Evolutionary conservation across 228 moss, liverwort and hornwort genomes (phyloP), one percentile per base, ranked within the genome.

Genomic region (Sphagnum magellanicum): DNA sequence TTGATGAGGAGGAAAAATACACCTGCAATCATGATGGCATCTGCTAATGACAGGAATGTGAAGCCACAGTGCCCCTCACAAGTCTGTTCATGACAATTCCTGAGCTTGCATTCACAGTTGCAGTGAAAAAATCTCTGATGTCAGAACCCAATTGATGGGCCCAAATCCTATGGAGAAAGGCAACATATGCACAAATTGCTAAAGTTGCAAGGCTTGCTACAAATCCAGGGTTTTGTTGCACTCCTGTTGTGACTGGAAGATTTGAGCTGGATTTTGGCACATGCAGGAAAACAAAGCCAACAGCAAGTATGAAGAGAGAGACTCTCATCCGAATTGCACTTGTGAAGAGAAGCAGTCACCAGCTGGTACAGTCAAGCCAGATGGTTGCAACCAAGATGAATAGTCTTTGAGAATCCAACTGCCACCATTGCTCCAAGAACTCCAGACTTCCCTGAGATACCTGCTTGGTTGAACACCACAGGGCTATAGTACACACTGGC

Each of bases 401-500:
- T n/a, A 90, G 65, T 98, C 79, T 98, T 98, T 9, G 73, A 81
- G 55, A 90, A 77, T n/a, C 97, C 97, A 6, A 98, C 94, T 32
- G 90, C 82, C 53, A 98, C 88, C 1, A 89, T 91, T 70, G 97
- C 91, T 72, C 81, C 76, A 8, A 98, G 90, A 15, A 87, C 85
- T 13, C 90, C 97, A 3, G 93, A 85, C 12, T 70, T 80, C 32
- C 85, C 88, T 66, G 91, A 74, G 53, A 98, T 74, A 50, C 97
- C 97, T 14, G 93, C 83, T 51, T 86, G 87, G 10, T 68, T 85
- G 63, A 98, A 91, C 55, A 98, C 82, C 53, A 84, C 80, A 16
- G 97, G 97, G 67, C 97, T 93, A 72, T 93, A 93, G 50, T 98
- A 98, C 9, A 98, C 97, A 17, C 78, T 79, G 50, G 97, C 97